Conservation (phyloP, 2,329 filamentous ascomycete genomes). For the Fusarium duplospermum region DNA sequence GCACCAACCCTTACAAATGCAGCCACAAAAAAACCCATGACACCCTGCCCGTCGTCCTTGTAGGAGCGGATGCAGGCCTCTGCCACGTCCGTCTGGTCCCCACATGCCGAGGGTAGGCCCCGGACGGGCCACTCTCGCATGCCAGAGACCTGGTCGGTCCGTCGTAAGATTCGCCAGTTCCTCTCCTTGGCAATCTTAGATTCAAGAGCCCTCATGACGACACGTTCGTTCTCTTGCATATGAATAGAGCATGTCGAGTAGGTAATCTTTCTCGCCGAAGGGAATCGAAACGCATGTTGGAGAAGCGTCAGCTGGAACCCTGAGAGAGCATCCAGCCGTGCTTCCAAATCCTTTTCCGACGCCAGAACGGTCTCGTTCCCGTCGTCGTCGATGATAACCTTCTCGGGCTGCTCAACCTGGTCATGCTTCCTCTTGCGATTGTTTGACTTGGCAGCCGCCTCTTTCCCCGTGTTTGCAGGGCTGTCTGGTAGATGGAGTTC, state of each 20-base stretch:
- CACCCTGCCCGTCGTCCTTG: constrained; percentile 82
- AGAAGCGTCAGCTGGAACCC: constrained; percentile 86
- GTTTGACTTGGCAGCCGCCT: constrained; percentile 32
- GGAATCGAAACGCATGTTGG: constrained; percentile 86
- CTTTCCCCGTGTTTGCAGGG: constrained; percentile 34
- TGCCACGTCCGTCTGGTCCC: constrained; percentile 65
- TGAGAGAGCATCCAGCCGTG: constrained; percentile 78
- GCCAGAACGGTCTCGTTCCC: constrained; percentile 64
- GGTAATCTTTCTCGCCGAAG: constrained; percentile 78
- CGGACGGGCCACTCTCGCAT: constrained; percentile 80
- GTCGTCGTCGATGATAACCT: constrained; percentile 67
- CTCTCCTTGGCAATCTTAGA: constrained; percentile 73
- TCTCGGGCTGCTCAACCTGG: constrained; percentile 48
- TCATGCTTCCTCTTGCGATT: constrained; percentile 61
- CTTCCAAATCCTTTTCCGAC: constrained; percentile 67
- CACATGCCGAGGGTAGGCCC: constrained; percentile 63
- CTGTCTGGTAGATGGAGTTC: constrained; percentile 68
- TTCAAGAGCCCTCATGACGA: constrained; percentile 77
- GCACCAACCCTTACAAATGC: constrained; percentile 70
- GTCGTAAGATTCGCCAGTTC: constrained; percentile 82
- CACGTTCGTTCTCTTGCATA: constrained; percentile 86
- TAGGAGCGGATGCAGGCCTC: constrained; percentile 86
- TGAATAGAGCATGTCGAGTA: constrained; percentile 97
- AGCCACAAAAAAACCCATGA: constrained; percentile 97
- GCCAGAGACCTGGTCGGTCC: constrained; percentile 80